Evolutionary conservation across 305 asterid genomes (phyloP).

Genomic region (Plantago coronopus): DNA sequence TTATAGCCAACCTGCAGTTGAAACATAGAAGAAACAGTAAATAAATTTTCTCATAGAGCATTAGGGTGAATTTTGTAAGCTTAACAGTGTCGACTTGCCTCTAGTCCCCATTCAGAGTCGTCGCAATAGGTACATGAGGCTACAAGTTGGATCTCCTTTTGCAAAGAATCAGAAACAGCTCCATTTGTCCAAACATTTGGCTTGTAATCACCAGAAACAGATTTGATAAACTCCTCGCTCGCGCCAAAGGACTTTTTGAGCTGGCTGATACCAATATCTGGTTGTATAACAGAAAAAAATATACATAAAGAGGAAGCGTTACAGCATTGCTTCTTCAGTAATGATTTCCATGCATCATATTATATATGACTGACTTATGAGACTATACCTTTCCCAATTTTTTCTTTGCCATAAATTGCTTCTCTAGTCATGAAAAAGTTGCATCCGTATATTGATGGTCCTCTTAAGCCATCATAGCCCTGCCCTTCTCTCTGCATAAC

Average conservation of each 20-base stretch:
- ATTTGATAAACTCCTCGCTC: conserved; percentile 42
- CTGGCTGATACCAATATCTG: conserved; percentile 32
- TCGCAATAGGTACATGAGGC: conserved; percentile 43
- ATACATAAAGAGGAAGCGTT: neutral
- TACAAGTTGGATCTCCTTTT: conserved; percentile 28
- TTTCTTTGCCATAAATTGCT: conserved; percentile 37
- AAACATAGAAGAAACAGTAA: neutral
- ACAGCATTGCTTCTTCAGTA: neutral
- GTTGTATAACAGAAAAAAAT: neutral
- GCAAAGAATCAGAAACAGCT: conserved; percentile 19
- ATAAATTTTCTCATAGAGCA: neutral
- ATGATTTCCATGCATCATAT: conserved; percentile 2
- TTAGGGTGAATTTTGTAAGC: no score
- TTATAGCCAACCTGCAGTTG: conserved; percentile 41
- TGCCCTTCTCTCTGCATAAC: conserved; percentile 37
- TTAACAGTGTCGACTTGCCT: conserved; percentile 18
- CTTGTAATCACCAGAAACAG: conserved; percentile 21
- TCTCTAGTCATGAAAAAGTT: conserved; percentile 52
- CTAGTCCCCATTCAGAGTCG: conserved; percentile 45
- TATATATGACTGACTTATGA: neutral
- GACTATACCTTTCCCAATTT: conserved; percentile 25
- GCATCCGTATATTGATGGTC: conserved; percentile 51
- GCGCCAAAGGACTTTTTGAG: conserved; percentile 39
- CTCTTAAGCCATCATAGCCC: conserved; percentile 57
- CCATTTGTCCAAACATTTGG: conserved; percentile 21